Evolutionary conservation across 495 filamentous ascomycete species (phyloP).

Genomic region (Letharia lupina): DNA sequence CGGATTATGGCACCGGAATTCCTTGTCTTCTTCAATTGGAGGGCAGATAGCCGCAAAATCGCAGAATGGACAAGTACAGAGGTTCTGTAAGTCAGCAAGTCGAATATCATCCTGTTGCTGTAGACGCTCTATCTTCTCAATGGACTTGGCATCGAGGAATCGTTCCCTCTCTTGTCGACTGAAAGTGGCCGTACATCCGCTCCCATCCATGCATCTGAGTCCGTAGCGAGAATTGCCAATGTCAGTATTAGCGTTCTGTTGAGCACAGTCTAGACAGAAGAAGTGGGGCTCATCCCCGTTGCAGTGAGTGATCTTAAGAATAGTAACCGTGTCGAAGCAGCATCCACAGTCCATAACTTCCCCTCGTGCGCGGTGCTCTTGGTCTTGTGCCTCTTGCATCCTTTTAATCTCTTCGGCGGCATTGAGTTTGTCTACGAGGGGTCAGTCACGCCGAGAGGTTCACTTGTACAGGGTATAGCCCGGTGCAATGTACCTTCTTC

Average conservation of each 20-base stretch:
- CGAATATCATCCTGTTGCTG: constrained; percentile 61
- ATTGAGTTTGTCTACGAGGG: constrained; percentile 18
- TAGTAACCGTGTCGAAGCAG: constrained; percentile 58
- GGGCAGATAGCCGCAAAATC: constrained; percentile 65
- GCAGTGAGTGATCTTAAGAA: constrained; percentile 62
- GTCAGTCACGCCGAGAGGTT: neutral
- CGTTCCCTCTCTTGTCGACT: constrained; percentile 38
- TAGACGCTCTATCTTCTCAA: constrained; percentile 54
- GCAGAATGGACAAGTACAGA: constrained; percentile 74
- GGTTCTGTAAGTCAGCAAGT: constrained; percentile 54
- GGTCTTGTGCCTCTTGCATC: constrained; percentile 35
- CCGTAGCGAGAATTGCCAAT: constrained; percentile 58
- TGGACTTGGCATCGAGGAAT: constrained; percentile 50
- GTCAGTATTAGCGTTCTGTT: constrained; percentile 52
- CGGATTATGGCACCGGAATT: constrained; percentile 63
- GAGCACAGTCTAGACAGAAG: constrained; percentile 63
- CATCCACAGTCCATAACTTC: constrained; percentile 56
- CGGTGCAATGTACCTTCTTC: constrained; percentile 18
- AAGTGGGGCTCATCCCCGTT: constrained; percentile 48
- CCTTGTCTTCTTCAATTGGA: constrained; percentile 59
- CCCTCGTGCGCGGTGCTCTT: constrained; percentile 34
- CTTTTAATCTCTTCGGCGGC: constrained; percentile 32
- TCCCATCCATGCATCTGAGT: constrained; percentile 46
- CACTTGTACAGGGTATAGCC: neutral
- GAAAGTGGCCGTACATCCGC: constrained; percentile 46